phyloP scores from a whole-genome alignment of 139 green algal genomes.

The Asterochloris sp. region DNA sequence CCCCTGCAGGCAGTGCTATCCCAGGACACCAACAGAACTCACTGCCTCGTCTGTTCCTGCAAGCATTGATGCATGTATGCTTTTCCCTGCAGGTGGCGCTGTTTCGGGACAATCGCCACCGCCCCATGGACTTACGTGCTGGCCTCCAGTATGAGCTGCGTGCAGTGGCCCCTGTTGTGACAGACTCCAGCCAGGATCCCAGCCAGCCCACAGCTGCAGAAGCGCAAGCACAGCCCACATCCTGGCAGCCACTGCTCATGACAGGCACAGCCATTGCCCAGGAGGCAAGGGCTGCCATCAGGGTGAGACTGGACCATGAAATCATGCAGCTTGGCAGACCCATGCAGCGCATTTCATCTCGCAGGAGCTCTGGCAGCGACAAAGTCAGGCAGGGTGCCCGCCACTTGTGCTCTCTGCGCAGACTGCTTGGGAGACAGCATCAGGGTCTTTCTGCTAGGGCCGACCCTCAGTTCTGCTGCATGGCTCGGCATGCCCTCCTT shows the following conservation, averaged over 20 bases:
- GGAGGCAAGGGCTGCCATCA: slow-evolving; percentile 47
- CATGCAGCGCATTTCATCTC: too few species aligned
- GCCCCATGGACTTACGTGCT: slow-evolving; percentile 60
- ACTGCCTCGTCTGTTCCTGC: neutral
- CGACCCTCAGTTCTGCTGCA: too few species aligned
- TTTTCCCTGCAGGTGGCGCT: slow-evolving; percentile 19
- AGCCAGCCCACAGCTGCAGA: neutral
- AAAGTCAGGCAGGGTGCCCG: too few species aligned
- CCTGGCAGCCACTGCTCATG: slow-evolving; percentile 44
- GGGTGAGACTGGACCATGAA: neutral
- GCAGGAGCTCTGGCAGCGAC: too few species aligned
- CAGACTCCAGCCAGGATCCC: neutral
- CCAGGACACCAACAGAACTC: too few species aligned
- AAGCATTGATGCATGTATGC: neutral
- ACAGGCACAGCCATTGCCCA: slow-evolving; percentile 55
- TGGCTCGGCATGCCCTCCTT: too few species aligned
- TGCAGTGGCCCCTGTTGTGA: too few species aligned
- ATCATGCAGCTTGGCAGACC: too few species aligned
- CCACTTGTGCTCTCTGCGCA: too few species aligned
- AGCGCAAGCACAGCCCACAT: neutral
- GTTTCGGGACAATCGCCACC: slow-evolving; percentile 51
- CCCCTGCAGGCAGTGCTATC: too few species aligned
- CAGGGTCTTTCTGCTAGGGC: too few species aligned
- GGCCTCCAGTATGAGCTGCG: neutral
- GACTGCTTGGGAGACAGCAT: too few species aligned